Evolutionary conservation across 2,329 filamentous ascomycete genomes (phyloP).

Genomic region (Aspergillus ustus): DNA sequence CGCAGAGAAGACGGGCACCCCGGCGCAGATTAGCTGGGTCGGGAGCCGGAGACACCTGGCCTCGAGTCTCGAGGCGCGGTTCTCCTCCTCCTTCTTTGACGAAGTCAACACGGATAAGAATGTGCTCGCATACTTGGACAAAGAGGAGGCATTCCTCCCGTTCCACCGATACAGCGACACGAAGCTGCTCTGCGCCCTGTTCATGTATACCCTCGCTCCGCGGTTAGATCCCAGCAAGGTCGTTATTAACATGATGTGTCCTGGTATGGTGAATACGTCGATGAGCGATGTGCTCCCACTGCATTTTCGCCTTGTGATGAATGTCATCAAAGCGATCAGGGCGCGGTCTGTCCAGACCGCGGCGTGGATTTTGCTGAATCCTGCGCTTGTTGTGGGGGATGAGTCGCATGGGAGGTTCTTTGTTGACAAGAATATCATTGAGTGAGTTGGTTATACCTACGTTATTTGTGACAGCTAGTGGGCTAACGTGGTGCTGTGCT

Average conservation of each 20-base stretch:
- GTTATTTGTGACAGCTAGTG: not conserved
- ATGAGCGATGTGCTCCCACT: conserved; percentile 27
- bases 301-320: conserved; percentile 19
- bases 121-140: conserved; percentile 19
- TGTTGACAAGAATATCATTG: conserved; percentile 24
- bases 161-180: conserved; percentile 22
- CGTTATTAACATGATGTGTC: conserved; percentile 34
- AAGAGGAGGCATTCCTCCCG: conserved; percentile 2
- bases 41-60: conserved; percentile 23
- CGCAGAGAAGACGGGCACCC: conserved; percentile 18
- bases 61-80: conserved; percentile 17
- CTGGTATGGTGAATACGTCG: conserved; percentile 29
- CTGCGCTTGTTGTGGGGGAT: conserved; percentile 24
- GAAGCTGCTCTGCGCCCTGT: conserved; percentile 31
- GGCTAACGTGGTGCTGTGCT: not conserved
- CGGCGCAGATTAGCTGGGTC: conserved; percentile 27
- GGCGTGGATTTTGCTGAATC: conserved; percentile 26
- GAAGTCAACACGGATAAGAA: not conserved
- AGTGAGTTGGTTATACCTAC: conserved; percentile 23
- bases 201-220: conserved; percentile 29
- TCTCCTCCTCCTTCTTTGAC: not conserved
- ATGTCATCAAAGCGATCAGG: not conserved
- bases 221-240: conserved; percentile 25
- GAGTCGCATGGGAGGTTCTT: conserved; percentile 31
- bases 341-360: conserved; percentile 24